Evolutionary conservation across 2,329 filamentous ascomycete genomes (phyloP).

Genomic region (Fusarium coicis): DNA sequence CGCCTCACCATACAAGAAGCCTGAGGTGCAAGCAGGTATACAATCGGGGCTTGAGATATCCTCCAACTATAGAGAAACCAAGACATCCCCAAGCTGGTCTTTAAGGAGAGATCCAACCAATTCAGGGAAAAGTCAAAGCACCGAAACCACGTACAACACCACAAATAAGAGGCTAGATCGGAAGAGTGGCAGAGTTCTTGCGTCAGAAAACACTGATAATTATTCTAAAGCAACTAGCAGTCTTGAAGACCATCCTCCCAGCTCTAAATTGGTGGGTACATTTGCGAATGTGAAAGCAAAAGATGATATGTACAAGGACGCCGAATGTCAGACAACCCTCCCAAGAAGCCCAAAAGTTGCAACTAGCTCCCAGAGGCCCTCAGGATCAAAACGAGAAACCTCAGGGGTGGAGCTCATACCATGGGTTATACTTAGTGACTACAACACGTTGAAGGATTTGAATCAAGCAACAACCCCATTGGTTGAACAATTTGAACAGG

Average conservation of each 20-base stretch:
- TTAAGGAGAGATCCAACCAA: neutral
- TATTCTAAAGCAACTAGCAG: neutral
- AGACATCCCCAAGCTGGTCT: neutral
- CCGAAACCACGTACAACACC: neutral
- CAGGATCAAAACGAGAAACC: neutral
- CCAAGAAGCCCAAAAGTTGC: neutral
- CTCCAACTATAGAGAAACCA: neutral
- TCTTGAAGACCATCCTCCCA: neutral
- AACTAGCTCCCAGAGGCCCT: too few relatives aligned
- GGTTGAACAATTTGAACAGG: conserved; percentile 49
- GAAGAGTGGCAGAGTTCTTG: neutral
- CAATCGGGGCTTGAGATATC: neutral
- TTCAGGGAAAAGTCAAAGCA: neutral
- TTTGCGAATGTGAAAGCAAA: neutral
- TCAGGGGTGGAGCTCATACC: neutral
- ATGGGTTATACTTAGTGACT: conserved; percentile 43
- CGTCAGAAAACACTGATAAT: neutral
- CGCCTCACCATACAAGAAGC: neutral
- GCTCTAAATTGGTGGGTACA: neutral
- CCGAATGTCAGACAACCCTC: conserved; percentile 22
- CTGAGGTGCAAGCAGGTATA: neutral
- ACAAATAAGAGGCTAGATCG: neutral
- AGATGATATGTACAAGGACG: conserved; percentile 7
- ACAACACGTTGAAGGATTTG: conserved; percentile 38
- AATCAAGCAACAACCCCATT: conserved; percentile 41